Evolutionary conservation across 2,329 filamentous ascomycete species (phyloP), one percentile per base, ranked within the genome.

Genomic region (Aureobasidium melanogenum): DNA sequence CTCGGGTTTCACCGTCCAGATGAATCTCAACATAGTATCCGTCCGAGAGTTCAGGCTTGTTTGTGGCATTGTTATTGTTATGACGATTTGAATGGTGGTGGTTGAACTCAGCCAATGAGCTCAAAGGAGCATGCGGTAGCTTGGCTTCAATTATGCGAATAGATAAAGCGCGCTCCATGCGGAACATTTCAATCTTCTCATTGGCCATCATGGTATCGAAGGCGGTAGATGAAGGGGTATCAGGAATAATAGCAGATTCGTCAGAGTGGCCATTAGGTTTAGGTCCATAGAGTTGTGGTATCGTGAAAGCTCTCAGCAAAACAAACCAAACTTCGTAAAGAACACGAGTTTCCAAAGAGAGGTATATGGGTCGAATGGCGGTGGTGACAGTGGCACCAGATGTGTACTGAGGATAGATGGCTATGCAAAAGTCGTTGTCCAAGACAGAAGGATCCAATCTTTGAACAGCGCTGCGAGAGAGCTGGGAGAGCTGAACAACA

Each of bases 271-370:
- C 32, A 30, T 34, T 26, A 17, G 38, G 48, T 64, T 82, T 81
- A n/a, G 83, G 82, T 1, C 86, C 89, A 70, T 96, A 97, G 14
- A 97, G 80, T 68, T 97, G 91, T 0, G 94, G 93, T 48, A 96
- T 87, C 0, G 93, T 91, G 72, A 97, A 97, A 0, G 93, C 91
- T 64, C 93, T 85, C 32, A 99, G 74, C 10, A 99, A 78, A 7
- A 96, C 92, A 69, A 96, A 93, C 94, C 94, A 99, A 14, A 97
- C 94, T 72, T 99, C 94, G 68, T 95, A 96, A n/a, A 96, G 80
- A 7, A 96, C 85, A 44, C 92, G 84, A 28, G 85, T 92, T 67
- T 97, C 93, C 47, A 97, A 76, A 3, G 90, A 88, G 36, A 99
- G 79, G 71, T 96, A 97, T 38, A 97, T 86, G 0, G 94, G 93